These are phyloP conservation scores for Prorocentrum cordatum DNA, from an alignment of 169 alveolate genomes.

Conservation along the genomic window DNA sequence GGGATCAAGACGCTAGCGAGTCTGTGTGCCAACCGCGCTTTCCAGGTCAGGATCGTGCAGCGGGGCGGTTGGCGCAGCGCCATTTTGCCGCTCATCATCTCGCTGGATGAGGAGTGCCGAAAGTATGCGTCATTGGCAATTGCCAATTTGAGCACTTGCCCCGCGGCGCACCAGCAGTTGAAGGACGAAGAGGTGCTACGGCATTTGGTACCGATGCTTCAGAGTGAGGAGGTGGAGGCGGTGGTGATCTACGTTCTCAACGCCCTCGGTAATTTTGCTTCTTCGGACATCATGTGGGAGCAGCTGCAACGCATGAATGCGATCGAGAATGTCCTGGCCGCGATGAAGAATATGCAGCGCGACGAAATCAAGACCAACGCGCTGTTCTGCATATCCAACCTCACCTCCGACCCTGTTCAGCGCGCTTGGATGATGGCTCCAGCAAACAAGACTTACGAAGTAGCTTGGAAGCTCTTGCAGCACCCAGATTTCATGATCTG, in stretches of 20 bases:
- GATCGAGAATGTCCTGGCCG: conserved; percentile 30
- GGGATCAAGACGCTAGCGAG: conserved; percentile 72
- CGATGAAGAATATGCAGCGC: conserved; percentile 41
- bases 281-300: conserved; percentile 43
- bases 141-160: conserved; percentile 24
- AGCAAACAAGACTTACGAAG: conserved; percentile 9
- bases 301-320: conserved; percentile 61
- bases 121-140: conserved; percentile 70
- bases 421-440: conserved; percentile 70
- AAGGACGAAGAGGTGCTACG: conserved; percentile 67
- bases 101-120: conserved; percentile 71
- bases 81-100: conserved; percentile 67
- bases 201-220: conserved; percentile 63
- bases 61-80: conserved; percentile 71
- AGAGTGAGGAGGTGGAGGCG: conserved; percentile 62
- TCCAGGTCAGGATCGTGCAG: conserved; percentile 32
- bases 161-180: conserved; percentile 59
- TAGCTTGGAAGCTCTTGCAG: not conserved
- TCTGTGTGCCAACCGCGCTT: conserved; percentile 67
- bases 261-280: conserved; percentile 71
- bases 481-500: conserved; percentile 42
- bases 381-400: conserved; percentile 66
- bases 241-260: conserved; percentile 63
- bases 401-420: conserved; percentile 69
- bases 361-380: conserved; percentile 56